These are phyloP conservation scores for Tolypocladium album DNA, from an alignment of 2,329 filamentous ascomycete species.

Conservation along the genomic window DNA sequence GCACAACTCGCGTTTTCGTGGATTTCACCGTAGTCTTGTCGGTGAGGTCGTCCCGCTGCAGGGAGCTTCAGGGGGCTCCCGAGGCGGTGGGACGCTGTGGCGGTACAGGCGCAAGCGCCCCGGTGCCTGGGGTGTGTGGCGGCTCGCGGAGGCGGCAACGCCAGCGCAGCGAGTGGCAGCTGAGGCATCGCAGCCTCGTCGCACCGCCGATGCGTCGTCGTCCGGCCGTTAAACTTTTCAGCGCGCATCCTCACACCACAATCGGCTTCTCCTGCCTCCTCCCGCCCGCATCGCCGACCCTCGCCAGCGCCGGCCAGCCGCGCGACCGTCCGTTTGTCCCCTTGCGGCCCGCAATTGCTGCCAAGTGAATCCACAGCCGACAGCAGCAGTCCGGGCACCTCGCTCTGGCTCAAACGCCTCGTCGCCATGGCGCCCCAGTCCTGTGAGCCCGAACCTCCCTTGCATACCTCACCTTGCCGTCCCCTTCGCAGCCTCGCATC, in stretches of 20 bases:
- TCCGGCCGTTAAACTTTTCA: neutral
- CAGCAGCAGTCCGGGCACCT: neutral
- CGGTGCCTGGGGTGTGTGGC: neutral
- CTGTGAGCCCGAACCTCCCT: constrained; percentile 11
- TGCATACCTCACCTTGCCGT: constrained; percentile 1
- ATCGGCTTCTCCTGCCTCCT: neutral
- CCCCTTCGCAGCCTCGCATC: neutral
- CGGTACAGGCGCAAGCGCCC: neutral
- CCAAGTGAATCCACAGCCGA: neutral
- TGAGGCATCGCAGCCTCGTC: constrained; percentile 7
- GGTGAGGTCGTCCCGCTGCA: no score
- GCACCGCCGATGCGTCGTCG: constrained; percentile 1
- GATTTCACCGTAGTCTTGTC: neutral
- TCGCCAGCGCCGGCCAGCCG: neutral
- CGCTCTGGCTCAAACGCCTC: neutral
- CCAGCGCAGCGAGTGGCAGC: neutral
- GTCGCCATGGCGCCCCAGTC: constrained; percentile 17
- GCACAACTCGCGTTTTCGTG: neutral
- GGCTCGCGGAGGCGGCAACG: neutral
- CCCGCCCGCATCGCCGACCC: neutral
- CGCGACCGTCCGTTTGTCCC: neutral
- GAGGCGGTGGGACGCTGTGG: neutral
- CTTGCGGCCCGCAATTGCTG: neutral
- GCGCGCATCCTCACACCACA: neutral
- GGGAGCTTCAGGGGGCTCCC: neutral